phyloP scores from a whole-genome alignment of 352 stramenopile species.

The Phytopythium mirpurense region DNA sequence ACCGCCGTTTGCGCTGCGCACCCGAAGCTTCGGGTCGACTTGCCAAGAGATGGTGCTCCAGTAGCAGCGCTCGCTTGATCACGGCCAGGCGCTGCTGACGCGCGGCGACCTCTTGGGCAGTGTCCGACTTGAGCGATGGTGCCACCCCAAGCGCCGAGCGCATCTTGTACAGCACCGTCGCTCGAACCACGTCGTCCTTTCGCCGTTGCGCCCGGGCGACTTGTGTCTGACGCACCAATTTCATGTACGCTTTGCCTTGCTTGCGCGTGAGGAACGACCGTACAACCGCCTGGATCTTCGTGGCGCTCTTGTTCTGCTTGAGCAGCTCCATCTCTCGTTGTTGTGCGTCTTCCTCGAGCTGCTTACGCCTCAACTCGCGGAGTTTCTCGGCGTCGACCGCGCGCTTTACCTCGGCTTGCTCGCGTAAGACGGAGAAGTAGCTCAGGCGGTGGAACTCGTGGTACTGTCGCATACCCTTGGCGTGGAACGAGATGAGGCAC shows the following conservation, averaged over 20 bases:
- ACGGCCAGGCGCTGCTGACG: constrained; percentile 24
- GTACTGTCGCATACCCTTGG: constrained; percentile 49
- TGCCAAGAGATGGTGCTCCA: constrained; percentile 19
- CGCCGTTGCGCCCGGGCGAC: constrained; percentile 30
- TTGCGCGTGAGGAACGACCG: constrained; percentile 29
- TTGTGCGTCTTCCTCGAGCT: constrained; percentile 17
- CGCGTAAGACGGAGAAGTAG: constrained; percentile 60
- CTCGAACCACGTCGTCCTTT: constrained; percentile 34
- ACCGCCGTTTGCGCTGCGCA: constrained; percentile 28
- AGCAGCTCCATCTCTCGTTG: constrained; percentile 14
- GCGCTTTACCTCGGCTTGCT: constrained; percentile 38
- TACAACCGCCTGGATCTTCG: constrained; percentile 32
- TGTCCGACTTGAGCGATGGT: constrained; percentile 49
- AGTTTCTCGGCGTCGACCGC: constrained; percentile 24
- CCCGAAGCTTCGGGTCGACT: constrained; percentile 8
- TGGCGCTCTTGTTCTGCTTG: constrained; percentile 25
- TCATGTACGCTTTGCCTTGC: constrained; percentile 40
- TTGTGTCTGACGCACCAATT: constrained; percentile 42
- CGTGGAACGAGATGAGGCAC: constrained; percentile 47
- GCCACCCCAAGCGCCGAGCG: constrained; percentile 33
- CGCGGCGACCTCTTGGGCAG: constrained; percentile 33
- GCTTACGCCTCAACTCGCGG: constrained; percentile 21
- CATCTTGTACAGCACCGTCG: constrained; percentile 34
- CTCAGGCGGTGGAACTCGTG: constrained; percentile 52
- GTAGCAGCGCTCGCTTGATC: constrained; percentile 47